Percentiles rank a stretch among this genome's conserved stretches.
Evolutionary conservation across 2,329 filamentous ascomycete species (phyloP).

Genomic region (Colletotrichum limetticola): DNA sequence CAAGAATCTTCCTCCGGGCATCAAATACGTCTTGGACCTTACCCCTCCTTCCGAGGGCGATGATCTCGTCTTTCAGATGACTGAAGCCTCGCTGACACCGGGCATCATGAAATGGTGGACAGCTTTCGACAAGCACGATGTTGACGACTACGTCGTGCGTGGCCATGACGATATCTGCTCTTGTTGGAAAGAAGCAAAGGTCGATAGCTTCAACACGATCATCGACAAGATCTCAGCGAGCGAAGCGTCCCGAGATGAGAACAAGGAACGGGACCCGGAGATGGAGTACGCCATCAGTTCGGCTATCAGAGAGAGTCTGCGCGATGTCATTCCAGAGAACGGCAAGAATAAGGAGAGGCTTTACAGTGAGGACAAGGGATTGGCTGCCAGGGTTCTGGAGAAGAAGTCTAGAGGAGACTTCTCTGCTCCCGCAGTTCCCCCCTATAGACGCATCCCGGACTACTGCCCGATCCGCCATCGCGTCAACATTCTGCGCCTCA

Average conservation of each 20-base stretch:
- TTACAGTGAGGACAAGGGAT: not conserved
- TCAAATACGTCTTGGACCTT: conserved; percentile 71
- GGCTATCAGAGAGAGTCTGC: conserved; percentile 6
- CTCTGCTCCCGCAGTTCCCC: conserved; percentile 35
- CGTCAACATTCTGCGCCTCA: conserved; percentile 70
- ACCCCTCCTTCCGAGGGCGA: conserved; percentile 72
- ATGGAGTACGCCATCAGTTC: conserved; percentile 1
- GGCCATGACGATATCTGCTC: conserved; percentile 55
- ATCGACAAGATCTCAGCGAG: not conserved
- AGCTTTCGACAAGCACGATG: conserved; percentile 46
- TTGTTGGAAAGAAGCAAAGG: conserved; percentile 38
- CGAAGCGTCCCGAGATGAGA: not conserved
- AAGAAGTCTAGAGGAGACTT: conserved; percentile 39
- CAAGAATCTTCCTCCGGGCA: conserved; percentile 50
- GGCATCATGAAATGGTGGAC: conserved; percentile 67
- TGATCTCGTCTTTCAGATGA: conserved; percentile 68
- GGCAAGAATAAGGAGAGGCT: not conserved
- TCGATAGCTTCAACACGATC: not conserved
- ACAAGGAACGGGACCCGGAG: not conserved
- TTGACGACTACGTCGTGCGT: conserved; percentile 44
- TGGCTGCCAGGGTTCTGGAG: conserved; percentile 26
- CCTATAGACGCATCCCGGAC: conserved; percentile 57
- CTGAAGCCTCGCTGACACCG: conserved; percentile 66
- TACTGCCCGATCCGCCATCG: conserved; percentile 74
- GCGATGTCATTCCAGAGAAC: not conserved